Percentiles rank a stretch among this genome's conserved stretches.
These are phyloP conservation scores for Aspergillus brasiliensis DNA, from an alignment of 2,329 filamentous ascomycete genomes.

Conservation along the genomic window DNA sequence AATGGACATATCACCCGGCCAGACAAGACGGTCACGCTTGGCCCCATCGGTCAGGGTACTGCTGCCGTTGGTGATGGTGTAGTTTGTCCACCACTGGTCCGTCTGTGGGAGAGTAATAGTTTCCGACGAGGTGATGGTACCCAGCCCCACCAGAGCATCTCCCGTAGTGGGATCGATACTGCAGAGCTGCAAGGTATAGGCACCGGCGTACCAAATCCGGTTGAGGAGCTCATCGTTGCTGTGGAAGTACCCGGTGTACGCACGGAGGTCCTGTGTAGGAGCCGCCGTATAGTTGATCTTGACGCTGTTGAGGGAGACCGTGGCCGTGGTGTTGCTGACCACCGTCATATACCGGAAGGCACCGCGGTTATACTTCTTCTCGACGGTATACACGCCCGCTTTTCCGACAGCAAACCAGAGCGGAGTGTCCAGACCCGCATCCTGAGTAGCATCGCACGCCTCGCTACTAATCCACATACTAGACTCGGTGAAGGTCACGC, in stretches of 20 bases:
- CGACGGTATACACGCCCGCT: conserved; percentile 46
- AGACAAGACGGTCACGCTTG: conserved; percentile 52
- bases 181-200: conserved; percentile 49
- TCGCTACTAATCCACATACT: conserved; percentile 52
- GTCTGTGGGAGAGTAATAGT: conserved; percentile 19
- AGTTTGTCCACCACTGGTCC: conserved; percentile 35
- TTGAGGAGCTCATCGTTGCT: conserved; percentile 55
- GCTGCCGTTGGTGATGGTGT: conserved; percentile 31
- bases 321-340: conserved; percentile 47
- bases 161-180: conserved; percentile 34
- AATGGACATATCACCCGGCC: conserved; percentile 64
- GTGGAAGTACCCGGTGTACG: conserved; percentile 56
- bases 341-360: conserved; percentile 52
- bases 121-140: conserved; percentile 1
- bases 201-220: conserved; percentile 58
- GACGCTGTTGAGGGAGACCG: conserved; percentile 38
- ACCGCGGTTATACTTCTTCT: conserved; percentile 46
- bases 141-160: conserved; percentile 17
- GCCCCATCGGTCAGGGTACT: conserved; percentile 44
- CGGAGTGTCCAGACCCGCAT: conserved; percentile 50
- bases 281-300: conserved; percentile 49
- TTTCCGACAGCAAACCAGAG: conserved; percentile 50
- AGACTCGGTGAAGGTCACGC: conserved; percentile 44
- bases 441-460: conserved; percentile 50
- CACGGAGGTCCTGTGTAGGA: conserved; percentile 42